Evolutionary conservation across 257 asterid genomes (phyloP).

Genomic region (Coffea canephora): DNA sequence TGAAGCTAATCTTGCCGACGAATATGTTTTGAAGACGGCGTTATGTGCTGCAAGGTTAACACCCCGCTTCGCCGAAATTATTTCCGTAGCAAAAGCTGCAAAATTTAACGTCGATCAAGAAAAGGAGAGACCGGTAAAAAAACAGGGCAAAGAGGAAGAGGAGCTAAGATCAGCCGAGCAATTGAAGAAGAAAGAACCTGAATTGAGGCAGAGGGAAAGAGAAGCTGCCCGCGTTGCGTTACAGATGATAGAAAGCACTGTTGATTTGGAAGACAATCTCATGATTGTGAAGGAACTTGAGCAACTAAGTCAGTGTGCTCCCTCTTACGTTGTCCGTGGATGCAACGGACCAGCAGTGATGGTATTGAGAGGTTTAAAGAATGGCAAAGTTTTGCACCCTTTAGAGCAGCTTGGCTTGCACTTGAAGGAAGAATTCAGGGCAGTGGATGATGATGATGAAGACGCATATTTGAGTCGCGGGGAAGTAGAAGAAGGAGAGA

Average conservation of each 20-base stretch:
- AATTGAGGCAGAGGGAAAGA: conserved; percentile 47
- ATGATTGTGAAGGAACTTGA: conserved; percentile 45
- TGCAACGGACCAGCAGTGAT: conserved; percentile 3
- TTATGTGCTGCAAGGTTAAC: conserved; percentile 75
- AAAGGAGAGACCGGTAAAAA: conserved; percentile 32
- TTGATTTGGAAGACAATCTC: conserved; percentile 37
- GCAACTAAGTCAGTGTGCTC: conserved; percentile 31
- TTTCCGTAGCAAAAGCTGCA: conserved; percentile 54
- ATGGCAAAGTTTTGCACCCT: conserved; percentile 18
- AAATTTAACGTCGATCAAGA: conserved; percentile 51
- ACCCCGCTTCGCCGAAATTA: conserved; percentile 80
- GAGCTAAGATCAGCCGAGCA: conserved; percentile 33
- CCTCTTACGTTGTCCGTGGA: conserved; percentile 12
- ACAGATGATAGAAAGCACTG: conserved; percentile 50
- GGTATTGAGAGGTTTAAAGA: not conserved
- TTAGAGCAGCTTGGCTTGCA: conserved; percentile 53
- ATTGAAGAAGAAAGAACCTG: conserved; percentile 31
- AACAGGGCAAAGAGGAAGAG: conserved; percentile 55
- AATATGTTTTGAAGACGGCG: conserved; percentile 62
- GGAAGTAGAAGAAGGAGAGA: conserved; percentile 64
- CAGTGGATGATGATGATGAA: conserved; percentile 25
- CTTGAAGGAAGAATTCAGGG: conserved; percentile 37
- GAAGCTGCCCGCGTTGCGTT: conserved; percentile 61
- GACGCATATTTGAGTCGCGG: conserved; percentile 20
- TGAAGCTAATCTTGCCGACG: conserved; percentile 25